phyloP scores from a whole-genome alignment of 1,284 basidiomycete genomes.

The Cryptococcus sp. region DNA sequence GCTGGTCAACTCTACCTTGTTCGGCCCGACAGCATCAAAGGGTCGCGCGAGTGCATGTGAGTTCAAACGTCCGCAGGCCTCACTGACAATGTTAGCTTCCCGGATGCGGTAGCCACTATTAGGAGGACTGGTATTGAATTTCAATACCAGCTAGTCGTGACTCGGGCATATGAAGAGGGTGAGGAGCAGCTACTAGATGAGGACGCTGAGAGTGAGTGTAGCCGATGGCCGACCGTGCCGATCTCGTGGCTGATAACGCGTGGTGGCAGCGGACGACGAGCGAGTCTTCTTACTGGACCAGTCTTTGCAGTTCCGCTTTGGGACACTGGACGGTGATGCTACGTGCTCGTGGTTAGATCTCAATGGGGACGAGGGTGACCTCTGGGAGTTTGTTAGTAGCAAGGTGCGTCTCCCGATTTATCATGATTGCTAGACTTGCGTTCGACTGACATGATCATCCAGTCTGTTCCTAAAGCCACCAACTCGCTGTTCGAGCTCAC shows the following conservation, averaged over 20 bases:
- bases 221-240: constrained; percentile 1
- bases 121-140: constrained; percentile 75
- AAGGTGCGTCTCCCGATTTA: constrained; percentile 26
- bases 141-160: constrained; percentile 95
- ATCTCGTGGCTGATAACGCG: background rate
- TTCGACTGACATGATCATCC: constrained; percentile 55
- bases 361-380: constrained; percentile 49
- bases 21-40: constrained; percentile 83
- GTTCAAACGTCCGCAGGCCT: constrained; percentile 40
- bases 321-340: constrained; percentile 71
- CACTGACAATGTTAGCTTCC: constrained; percentile 62
- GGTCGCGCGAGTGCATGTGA: constrained; percentile 95
- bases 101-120: constrained; percentile 91
- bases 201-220: constrained; percentile 84
- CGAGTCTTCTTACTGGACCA: constrained; percentile 86
- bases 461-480: constrained; percentile 69
- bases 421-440: constrained; percentile 44
- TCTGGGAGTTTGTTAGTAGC: constrained; percentile 51
- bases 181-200: constrained; percentile 91
- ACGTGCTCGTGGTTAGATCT: constrained; percentile 88
- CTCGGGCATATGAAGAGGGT: constrained; percentile 90
- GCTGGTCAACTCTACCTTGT: constrained; percentile 89
- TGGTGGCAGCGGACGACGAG: constrained; percentile 73
- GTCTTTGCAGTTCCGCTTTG: constrained; percentile 76
- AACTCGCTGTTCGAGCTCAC: constrained; percentile 87